These are phyloP conservation scores for Microcos paniculata DNA, from an alignment of 345 rosid species.

Conservation along the genomic window DNA sequence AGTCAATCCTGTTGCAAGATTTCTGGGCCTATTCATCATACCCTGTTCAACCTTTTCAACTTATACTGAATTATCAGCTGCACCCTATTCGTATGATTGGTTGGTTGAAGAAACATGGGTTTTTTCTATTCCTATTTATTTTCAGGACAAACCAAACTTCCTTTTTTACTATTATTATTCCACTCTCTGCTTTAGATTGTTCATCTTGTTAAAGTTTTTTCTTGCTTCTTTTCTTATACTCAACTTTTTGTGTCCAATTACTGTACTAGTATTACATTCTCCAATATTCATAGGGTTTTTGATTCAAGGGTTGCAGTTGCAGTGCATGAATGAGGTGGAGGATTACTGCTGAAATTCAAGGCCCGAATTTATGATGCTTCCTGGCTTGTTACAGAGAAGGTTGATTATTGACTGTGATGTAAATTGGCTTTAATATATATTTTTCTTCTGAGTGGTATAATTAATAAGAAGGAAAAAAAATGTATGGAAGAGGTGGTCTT, in stretches of 20 bases:
- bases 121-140: neutral
- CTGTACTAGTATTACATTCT: neutral
- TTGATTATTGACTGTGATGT: neutral
- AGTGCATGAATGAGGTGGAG: neutral
- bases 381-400: neutral
- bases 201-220: neutral
- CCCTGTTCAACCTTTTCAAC: neutral
- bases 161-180: neutral
- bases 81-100: neutral
- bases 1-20: neutral
- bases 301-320: neutral
- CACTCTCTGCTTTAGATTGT: neutral
- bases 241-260: neutral
- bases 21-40: neutral
- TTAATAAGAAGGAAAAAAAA: constrained; percentile 22
- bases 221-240: too few relatives aligned
- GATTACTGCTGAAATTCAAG: neutral
- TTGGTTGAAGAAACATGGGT: neutral
- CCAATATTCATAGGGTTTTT: neutral
- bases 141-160: neutral
- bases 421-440: neutral
- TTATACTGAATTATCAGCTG: neutral
- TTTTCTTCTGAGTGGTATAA: neutral
- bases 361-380: neutral
- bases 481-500: constrained; percentile 92